These are phyloP conservation scores for Daldinia sp. DNA, from an alignment of 2,329 filamentous ascomycete species.

Conservation along the genomic window DNA sequence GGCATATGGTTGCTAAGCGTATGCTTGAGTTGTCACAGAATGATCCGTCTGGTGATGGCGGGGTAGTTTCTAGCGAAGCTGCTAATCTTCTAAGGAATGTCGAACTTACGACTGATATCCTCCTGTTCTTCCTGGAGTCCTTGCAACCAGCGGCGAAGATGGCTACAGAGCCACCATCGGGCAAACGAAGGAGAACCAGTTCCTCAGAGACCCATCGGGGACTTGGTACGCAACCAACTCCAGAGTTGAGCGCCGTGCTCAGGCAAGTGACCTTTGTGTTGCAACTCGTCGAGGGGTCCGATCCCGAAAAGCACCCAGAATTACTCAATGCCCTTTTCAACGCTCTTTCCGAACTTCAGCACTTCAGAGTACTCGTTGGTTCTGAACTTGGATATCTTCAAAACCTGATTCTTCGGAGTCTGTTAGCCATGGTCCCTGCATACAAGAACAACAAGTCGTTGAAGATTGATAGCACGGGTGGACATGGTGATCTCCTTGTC, in stretches of 20 bases:
- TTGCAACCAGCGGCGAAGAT: constrained; percentile 80
- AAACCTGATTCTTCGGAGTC: constrained; percentile 82
- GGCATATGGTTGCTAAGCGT: constrained; percentile 69
- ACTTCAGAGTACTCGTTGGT: constrained; percentile 82
- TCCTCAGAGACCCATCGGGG: constrained; percentile 74
- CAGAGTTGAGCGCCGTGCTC: constrained; percentile 75
- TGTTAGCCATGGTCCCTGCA: constrained; percentile 85
- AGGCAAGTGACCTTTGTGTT: constrained; percentile 86
- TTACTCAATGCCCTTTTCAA: constrained; percentile 85
- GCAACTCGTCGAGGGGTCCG: constrained; percentile 86
- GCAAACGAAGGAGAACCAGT: constrained; percentile 84
- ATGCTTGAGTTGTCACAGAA: constrained; percentile 72
- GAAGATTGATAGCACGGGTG: constrained; percentile 80
- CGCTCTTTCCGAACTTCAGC: constrained; percentile 86
- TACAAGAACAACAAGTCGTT: constrained; percentile 72
- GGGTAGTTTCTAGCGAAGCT: constrained; percentile 68
- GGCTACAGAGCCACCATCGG: constrained; percentile 76
- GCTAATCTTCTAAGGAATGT: constrained; percentile 79
- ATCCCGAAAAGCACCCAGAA: constrained; percentile 79
- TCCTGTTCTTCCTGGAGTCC: constrained; percentile 78
- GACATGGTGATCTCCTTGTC: constrained; percentile 90
- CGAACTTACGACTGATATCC: constrained; percentile 77
- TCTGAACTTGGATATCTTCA: constrained; percentile 93
- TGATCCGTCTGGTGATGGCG: constrained; percentile 52
- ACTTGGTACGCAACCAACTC: constrained; percentile 70